phyloP scores from a whole-genome alignment of 2,329 filamentous ascomycete species.

The Cladosporium sp. region DNA sequence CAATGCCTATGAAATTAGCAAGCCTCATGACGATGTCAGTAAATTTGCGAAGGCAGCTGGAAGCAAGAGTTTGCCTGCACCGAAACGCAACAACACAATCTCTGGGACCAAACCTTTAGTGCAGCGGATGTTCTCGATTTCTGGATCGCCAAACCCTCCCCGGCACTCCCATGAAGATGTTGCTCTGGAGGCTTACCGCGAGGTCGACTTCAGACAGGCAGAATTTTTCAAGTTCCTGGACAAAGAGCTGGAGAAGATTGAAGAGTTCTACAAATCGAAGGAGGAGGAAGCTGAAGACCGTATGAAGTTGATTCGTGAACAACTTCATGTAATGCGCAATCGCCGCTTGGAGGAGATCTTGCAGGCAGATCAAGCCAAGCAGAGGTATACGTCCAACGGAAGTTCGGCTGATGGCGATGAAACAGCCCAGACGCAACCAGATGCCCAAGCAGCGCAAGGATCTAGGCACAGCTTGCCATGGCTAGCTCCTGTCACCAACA shows the following conservation, averaged over 20 bases:
- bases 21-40: slow-evolving; percentile 16
- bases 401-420: slow-evolving; percentile 11
- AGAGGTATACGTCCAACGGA: slow-evolving; percentile 22
- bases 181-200: slow-evolving; percentile 59
- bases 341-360: slow-evolving; percentile 73
- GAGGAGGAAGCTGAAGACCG: slow-evolving; percentile 81
- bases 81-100: slow-evolving; percentile 45
- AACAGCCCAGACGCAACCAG: slow-evolving; percentile 2
- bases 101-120: slow-evolving; percentile 27
- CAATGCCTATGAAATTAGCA: slow-evolving; percentile 30
- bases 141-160: slow-evolving; percentile 31
- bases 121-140: slow-evolving; percentile 31
- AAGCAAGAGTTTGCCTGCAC: slow-evolving; percentile 22
- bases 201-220: slow-evolving; percentile 72
- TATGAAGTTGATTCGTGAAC: slow-evolving; percentile 70
- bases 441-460: not conserved
- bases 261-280: slow-evolving; percentile 83
- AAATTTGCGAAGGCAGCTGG: not conserved
- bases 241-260: slow-evolving; percentile 83
- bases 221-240: slow-evolving; percentile 89
- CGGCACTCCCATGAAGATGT: slow-evolving; percentile 37
- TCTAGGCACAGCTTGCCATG: slow-evolving; percentile 26
- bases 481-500: slow-evolving; percentile 46
- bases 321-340: slow-evolving; percentile 91
- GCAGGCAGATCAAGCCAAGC: slow-evolving; percentile 45